Conservation (phyloP, 2,329 filamentous ascomycete genomes). For the Colletotrichum eremochloae region DNA sequence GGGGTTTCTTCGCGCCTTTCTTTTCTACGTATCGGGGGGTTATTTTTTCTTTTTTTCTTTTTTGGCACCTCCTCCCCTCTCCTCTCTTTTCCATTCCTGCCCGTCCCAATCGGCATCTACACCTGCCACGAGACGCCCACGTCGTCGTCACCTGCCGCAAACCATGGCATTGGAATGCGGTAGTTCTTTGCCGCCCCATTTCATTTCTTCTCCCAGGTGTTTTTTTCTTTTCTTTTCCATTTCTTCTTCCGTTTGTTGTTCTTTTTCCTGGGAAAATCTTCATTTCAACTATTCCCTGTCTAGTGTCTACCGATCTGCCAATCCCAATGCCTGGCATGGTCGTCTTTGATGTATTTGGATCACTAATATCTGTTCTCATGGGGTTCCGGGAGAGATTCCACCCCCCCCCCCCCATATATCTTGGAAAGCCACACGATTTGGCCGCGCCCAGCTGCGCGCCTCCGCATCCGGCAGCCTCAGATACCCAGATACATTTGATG, state of each 20-base stretch:
- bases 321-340: not conserved
- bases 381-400: slow-evolving; percentile 19
- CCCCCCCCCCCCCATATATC: not conserved
- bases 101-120: slow-evolving; percentile 18
- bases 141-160: slow-evolving; percentile 12
- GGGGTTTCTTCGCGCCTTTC: not conserved
- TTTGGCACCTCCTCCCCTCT: not conserved
- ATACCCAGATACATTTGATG: slow-evolving; percentile 18
- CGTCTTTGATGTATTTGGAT: slow-evolving; percentile 21
- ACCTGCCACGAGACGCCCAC: slow-evolving; percentile 7
- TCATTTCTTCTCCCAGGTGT: slow-evolving; percentile 4
- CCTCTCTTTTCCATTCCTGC: not conserved
- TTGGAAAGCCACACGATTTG: slow-evolving; percentile 29
- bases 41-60: not conserved
- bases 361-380: slow-evolving; percentile 29
- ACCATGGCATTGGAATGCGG: slow-evolving; percentile 11
- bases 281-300: slow-evolving; percentile 23
- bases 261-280: slow-evolving; percentile 10
- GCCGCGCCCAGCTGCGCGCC: slow-evolving; percentile 33
- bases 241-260: not conserved
- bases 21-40: not conserved
- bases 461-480: slow-evolving; percentile 38
- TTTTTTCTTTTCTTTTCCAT: not conserved
- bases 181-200: slow-evolving; percentile 2
- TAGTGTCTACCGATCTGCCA: slow-evolving; percentile 5